These are phyloP conservation scores for Coemansia sp. DNA, from an alignment of 192 early-diverging fungal species.

Conservation along the genomic window DNA sequence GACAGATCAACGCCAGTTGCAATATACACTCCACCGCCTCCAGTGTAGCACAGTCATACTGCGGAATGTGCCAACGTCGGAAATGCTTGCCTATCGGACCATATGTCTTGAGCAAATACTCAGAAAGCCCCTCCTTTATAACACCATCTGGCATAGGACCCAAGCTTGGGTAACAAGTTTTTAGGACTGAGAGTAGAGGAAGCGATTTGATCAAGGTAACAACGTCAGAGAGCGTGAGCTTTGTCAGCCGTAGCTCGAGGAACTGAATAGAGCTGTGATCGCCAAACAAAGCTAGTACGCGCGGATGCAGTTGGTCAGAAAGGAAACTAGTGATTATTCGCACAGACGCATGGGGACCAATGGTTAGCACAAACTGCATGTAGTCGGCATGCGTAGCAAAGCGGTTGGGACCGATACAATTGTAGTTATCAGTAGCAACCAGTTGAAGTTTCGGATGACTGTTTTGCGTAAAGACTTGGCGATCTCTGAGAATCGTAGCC, in stretches of 20 bases:
- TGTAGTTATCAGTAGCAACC: not conserved
- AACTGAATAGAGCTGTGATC: not conserved
- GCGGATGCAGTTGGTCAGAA: not conserved
- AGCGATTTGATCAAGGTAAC: slow-evolving; percentile 2
- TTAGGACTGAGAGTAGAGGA: not conserved
- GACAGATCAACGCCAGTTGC: too few species aligned
- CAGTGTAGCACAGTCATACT: too few species aligned
- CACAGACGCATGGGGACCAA: not conserved
- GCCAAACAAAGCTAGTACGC: not conserved
- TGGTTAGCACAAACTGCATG: not conserved
- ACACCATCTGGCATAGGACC: not conserved
- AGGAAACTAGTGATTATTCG: not conserved
- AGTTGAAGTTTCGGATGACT: not conserved
- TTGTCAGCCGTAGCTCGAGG: not conserved
- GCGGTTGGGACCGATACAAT: not conserved
- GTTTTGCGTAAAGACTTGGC: not conserved
- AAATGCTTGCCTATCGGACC: not conserved
- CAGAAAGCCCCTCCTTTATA: not conserved
- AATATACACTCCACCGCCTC: too few species aligned
- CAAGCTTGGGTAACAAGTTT: not conserved
- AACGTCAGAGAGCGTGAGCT: not conserved
- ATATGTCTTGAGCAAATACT: not conserved
- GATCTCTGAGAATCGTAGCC: not conserved
- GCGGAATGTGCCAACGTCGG: not conserved
- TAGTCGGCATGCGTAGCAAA: not conserved